These are phyloP conservation scores for Steccherinum ochraceum DNA, from an alignment of 768 basidiomycete species.

Conservation along the genomic window DNA sequence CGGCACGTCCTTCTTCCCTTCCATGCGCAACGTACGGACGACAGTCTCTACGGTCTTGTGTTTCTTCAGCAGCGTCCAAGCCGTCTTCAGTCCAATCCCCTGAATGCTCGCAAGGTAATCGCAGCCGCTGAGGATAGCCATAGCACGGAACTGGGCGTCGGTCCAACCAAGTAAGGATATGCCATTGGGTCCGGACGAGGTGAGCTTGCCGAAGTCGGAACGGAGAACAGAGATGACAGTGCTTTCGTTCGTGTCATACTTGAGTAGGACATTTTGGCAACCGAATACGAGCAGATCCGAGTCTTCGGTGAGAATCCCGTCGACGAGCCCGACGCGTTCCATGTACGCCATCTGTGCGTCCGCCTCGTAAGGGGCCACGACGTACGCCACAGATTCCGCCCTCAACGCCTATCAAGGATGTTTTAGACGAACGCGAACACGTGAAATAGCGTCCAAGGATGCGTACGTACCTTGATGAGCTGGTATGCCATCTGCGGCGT, in stretches of 20 bases:
- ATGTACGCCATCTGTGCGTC: slow-evolving; percentile 95
- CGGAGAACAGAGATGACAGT: slow-evolving; percentile 66
- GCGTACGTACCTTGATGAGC: slow-evolving; percentile 78
- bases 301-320: slow-evolving; percentile 95
- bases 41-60: slow-evolving; percentile 84
- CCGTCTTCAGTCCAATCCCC: slow-evolving; percentile 92
- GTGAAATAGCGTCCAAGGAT: slow-evolving; percentile 1
- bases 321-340: slow-evolving; percentile 73
- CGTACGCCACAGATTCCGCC: slow-evolving; percentile 73
- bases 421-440: neutral
- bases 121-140: slow-evolving; percentile 91
- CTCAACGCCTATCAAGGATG: slow-evolving; percentile 66
- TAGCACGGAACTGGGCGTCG: slow-evolving; percentile 83
- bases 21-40: slow-evolving; percentile 64
- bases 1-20: slow-evolving; percentile 83
- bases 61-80: slow-evolving; percentile 73
- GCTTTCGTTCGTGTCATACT: slow-evolving; percentile 66
- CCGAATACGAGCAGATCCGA: slow-evolving; percentile 97
- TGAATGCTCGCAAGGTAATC: slow-evolving; percentile 89
- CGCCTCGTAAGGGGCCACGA: slow-evolving; percentile 98
- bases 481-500: slow-evolving; percentile 98
- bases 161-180: slow-evolving; percentile 87
- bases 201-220: slow-evolving; percentile 58
- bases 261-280: slow-evolving; percentile 90
- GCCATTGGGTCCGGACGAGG: slow-evolving; percentile 38